phyloP scores from a whole-genome alignment of 2,329 filamentous ascomycete genomes.

The Calonectria hongkongensis region DNA sequence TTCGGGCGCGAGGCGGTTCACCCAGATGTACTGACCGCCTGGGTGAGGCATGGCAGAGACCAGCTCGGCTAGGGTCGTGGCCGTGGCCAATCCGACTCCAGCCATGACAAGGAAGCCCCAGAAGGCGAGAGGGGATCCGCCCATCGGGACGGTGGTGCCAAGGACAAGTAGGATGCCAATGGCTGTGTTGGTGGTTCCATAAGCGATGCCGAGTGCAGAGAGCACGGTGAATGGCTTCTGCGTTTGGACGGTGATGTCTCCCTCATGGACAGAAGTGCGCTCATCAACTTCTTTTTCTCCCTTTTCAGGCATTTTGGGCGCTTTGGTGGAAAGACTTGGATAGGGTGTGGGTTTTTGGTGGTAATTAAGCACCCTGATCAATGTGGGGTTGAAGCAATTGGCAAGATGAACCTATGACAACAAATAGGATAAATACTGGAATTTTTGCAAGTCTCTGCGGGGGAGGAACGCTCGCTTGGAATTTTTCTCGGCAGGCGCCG shows the following conservation, averaged over 20 bases:
- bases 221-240: conserved; percentile 58
- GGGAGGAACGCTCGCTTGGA: not conserved
- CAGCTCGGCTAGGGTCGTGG: conserved; percentile 54
- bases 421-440: not conserved
- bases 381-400: not conserved
- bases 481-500: not conserved
- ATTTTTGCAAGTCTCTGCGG: not conserved
- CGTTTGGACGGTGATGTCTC: conserved; percentile 48
- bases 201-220: conserved; percentile 54
- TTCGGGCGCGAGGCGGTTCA: conserved; percentile 47
- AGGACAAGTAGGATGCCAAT: conserved; percentile 50
- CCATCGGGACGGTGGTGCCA: conserved; percentile 48
- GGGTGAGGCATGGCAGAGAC: conserved; percentile 55
- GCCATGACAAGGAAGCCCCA: conserved; percentile 54
- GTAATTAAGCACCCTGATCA: not conserved
- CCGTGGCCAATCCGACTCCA: conserved; percentile 51
- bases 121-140: conserved; percentile 52
- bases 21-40: conserved; percentile 56
- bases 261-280: conserved; percentile 35
- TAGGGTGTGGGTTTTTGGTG: not conserved
- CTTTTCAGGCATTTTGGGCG: conserved; percentile 28
- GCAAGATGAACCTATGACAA: not conserved
- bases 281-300: conserved; percentile 20
- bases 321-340: not conserved
- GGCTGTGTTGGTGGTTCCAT: conserved; percentile 54